Evolutionary conservation across 805 yeast genomes (phyloP), one percentile per base, ranked within the genome.

Genomic region (Lipomyces starkeyi): DNA sequence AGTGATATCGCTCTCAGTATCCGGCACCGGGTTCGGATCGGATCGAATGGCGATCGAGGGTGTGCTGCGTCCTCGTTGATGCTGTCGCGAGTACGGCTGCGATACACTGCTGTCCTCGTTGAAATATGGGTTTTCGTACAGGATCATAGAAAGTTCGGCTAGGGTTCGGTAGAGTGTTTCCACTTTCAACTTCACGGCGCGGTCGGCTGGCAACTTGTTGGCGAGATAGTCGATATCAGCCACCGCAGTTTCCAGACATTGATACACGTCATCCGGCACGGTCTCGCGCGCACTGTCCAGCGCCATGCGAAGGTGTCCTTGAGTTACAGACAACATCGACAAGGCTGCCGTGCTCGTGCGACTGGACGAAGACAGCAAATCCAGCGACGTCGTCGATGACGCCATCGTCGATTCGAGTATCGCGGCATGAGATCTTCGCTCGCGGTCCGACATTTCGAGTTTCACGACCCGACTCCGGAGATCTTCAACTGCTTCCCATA

Each of bases 401-500:
- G 40, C 17, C 11, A 49, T n/a, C 20, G 25, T 17, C 22, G 40
- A 59, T 5, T 29, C 56, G 13, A 32, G 14, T 17, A 34, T 11
- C 11, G 37, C 32, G 29, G 35, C 32, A 8, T 22, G n/a, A 17
- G 34, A 20, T 37, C 27, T 52, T 29, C 64, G 13, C n/a, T 61
- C 61, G 17, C 62, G 58, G 13, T 52, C 47, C 29, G 61, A 34
- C 58, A 54, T 55, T 58, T 54, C 67, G 34, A 29, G 55, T 20
- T 37, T 59, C 29, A 13, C n/a, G 49, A 34, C 67, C 35, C 66
- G 66, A 13, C 47, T 37, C 11, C 61, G 58, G 49, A 67, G 54
- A 34, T 67, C 70, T 17, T 63, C 64, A 5, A 67, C 43, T 32
- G 70, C 61, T 20, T 57, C 54, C 65, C 67, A 62, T 20, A 66